phyloP scores from a whole-genome alignment of 306 rosid genomes.

The Sindora glabra region DNA sequence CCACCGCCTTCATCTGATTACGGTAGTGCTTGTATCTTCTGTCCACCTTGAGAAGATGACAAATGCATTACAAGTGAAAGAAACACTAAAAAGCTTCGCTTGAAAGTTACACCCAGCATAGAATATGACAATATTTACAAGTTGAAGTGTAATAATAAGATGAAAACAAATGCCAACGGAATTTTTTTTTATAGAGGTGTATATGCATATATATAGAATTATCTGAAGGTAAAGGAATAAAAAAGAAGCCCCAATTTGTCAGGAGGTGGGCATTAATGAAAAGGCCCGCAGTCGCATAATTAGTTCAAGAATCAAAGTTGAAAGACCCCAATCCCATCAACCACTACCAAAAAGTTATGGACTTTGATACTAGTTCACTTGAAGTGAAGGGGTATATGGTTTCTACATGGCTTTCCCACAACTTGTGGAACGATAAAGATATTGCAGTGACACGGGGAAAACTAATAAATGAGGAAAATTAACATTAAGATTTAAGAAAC shows the following conservation, averaged over 20 bases:
- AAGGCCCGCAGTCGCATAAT: constrained; percentile 37
- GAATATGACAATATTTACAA: too few relatives aligned
- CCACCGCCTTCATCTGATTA: constrained; percentile 83
- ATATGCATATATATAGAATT: too few relatives aligned
- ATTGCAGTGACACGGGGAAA: not conserved
- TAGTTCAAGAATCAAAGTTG: constrained; percentile 35
- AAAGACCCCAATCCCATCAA: constrained; percentile 25
- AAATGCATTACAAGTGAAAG: too few relatives aligned
- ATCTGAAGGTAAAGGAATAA: not conserved
- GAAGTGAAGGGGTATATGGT: constrained; percentile 7
- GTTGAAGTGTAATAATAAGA: too few relatives aligned
- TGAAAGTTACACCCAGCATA: not conserved
- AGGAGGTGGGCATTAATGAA: constrained; percentile 40
- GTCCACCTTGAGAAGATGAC: constrained; percentile 57
- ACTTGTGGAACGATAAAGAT: constrained; percentile 12
- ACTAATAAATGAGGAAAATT: constrained; percentile 17
- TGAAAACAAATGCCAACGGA: not conserved
- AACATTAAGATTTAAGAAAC: not conserved
- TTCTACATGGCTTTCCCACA: not conserved
- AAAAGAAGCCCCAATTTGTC: constrained; percentile 9
- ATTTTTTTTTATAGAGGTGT: too few relatives aligned
- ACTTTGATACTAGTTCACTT: constrained; percentile 4
- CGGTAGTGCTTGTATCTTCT: constrained; percentile 87
- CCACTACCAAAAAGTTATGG: constrained; percentile 16
- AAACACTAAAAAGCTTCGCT: not conserved